Base-by-base conservation (phyloP, 73 alveolate species). In the Paramecium caudatum region DNA sequence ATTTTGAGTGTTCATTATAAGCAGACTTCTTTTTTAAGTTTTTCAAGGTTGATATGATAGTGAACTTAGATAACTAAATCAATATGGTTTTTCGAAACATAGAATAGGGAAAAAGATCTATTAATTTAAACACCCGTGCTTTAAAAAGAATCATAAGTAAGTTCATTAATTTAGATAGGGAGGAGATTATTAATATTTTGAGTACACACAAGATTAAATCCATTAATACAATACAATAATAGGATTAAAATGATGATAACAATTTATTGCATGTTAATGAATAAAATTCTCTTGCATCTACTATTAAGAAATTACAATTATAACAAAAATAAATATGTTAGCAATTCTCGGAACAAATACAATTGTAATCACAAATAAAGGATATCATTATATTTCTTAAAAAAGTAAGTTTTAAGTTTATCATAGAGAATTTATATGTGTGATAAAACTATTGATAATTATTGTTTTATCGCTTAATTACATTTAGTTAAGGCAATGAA, bases 291-390 rank as follows among this genome's bases (percentile, higher is more conserved):
- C 30, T 55, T 6, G 80, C 80, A 23, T 10, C 46, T 0, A 23
- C 80, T 27, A 23, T 55, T 27, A 55, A 55, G 30, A 23, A 55
- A 55, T 10, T 55, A 1, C 30, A 55, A 55, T 27, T 27, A 7
- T 17, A 55, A 55, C 30, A 55, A 10, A 55, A 55, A 43, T 4
- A 27, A 8, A 55, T 55, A 27, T 55, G 23, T 5, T 21, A 55
- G 30, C 3, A 55, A 55, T 55, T 55, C 30, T 55, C 80, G 13
- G 80, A 55, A 55, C n/a, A 55, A 55, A 55, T 55, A 10, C 25
- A 55, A 55, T 55, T 55, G n/a, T 55, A 55, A 55, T 55, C 80
- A 27, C 80, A 55, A 55, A 55, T 55, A 10, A 55, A 55, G 30
- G 8, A 21, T 19, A 55, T 55, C 19, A 55, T 55, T 5, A 55